Evolutionary conservation across 148 eudicot species (phyloP), one percentile per base, ranked within the genome.

Genomic region (Rhododendron henanense): DNA sequence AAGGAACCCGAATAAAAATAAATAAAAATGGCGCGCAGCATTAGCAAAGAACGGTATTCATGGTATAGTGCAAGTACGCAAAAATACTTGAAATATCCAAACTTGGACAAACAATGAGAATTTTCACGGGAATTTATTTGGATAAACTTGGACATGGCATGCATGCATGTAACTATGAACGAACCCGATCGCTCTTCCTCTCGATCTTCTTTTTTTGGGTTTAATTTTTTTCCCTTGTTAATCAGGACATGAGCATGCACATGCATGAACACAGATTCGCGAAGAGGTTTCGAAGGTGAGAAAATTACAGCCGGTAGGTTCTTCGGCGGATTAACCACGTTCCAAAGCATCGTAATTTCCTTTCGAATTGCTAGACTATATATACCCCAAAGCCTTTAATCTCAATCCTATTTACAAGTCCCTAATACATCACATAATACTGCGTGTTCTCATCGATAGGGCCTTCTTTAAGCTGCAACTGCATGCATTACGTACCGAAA

Each of bases 321-420:
- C 67, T 88, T 87, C 39, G 87, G 87, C 15, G 84, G 85, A 50
- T 87, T 83, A 55, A 92, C 87, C 13, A 88, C 87, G 53, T 87
- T 91, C 76, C 89, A 86, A 25, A 88, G 89, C 89, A 82, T 76
- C 37, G 8, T 41, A 41, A 15, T 81, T 25, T n/a, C 39, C 7
- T 65, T 63, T 21, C 67, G 67, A 61, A 61, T 33, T 33, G 19
- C 19, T 55, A 55, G 53, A 33, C 50, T 47, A 10, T 48, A 81
- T 11, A 53, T 57, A 41, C 82, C 78, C 78, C 63, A 23, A 48
- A 69, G 69, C 53, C 45, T 75, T 50, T 44, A 75, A 75, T 75
- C 57, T 6, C 45, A 6, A 41, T 41, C 45, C 45, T 41, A 6
- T 5, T 5, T 41, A 41, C 45, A 41, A 41, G 45, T 41, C 45